A percentile compares a stretch with the other conserved stretches of the same genome.
Conservation (phyloP, 495 filamentous ascomycete species). For the Neurospora discreta region DNA sequence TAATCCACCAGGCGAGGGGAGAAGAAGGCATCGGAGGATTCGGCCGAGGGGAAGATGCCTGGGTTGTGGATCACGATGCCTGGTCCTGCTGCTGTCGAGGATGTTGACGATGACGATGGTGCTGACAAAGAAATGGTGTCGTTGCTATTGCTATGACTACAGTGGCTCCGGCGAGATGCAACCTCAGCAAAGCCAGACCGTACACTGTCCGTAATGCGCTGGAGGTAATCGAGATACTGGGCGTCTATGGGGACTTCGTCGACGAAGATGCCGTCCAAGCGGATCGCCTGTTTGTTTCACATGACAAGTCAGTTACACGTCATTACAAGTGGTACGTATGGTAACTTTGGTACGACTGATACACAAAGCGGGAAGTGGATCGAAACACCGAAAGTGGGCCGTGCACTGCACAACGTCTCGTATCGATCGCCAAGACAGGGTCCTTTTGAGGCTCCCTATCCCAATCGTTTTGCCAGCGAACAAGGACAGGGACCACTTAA, state of each 20-base stretch:
- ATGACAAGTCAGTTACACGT: background rate
- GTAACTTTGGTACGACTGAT: constrained; percentile 3
- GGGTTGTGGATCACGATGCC: constrained; percentile 17
- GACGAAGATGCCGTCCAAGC: constrained; percentile 13
- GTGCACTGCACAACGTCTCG: background rate
- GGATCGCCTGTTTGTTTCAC: background rate
- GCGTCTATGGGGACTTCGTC: constrained; percentile 9
- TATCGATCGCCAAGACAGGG: background rate
- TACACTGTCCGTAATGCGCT: background rate
- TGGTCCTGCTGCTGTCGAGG: background rate
- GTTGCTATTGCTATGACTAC: background rate
- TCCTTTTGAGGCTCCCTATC: background rate
- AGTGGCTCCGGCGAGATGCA: background rate
- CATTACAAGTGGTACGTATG: background rate
- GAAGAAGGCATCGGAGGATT: constrained; percentile 12
- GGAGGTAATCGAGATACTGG: constrained; percentile 8
- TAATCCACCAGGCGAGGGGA: constrained; percentile 12
- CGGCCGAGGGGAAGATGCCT: constrained; percentile 12
- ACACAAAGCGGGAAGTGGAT: constrained; percentile 4
- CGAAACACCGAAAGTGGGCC: background rate
- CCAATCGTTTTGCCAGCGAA: background rate
- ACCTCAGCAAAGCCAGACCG: background rate
- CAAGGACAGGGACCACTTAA: background rate
- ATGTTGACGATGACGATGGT: background rate
- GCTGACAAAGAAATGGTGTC: background rate